Evolutionary conservation across 164 flowering plant genomes (phyloP).

Genomic region (Tetrastigma voinierianum): DNA sequence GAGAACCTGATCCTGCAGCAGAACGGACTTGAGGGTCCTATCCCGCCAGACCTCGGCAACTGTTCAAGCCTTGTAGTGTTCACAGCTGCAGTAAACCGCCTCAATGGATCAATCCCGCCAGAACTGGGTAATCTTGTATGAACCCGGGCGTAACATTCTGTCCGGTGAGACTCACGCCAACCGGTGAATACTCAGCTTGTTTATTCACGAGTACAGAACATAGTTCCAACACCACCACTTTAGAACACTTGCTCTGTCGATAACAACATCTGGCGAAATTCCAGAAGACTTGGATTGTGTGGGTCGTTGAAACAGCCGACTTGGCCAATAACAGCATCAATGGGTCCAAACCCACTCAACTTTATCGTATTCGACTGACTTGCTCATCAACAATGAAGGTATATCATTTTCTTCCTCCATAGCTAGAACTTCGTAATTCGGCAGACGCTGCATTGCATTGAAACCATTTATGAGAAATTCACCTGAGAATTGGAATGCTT

Average conservation of each 20-base stretch:
- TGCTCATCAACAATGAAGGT: constrained; percentile 79
- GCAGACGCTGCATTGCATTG: constrained; percentile 64
- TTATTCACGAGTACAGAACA: constrained; percentile 43
- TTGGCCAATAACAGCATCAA: constrained; percentile 67
- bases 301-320: constrained; percentile 58
- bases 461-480: constrained; percentile 55
- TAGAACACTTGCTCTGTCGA: constrained; percentile 62
- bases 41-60: constrained; percentile 71
- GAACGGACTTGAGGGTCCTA: constrained; percentile 57
- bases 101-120: constrained; percentile 68
- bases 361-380: constrained; percentile 52
- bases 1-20: constrained; percentile 58
- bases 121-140: constrained; percentile 60
- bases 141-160: constrained; percentile 77
- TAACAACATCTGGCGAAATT: constrained; percentile 56
- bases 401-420: constrained; percentile 55
- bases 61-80: constrained; percentile 58
- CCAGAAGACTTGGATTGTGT: constrained; percentile 56
- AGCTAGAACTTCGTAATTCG: constrained; percentile 64
- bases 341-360: constrained; percentile 64
- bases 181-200: constrained; percentile 52
- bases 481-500: constrained; percentile 74
- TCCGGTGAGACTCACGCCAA: constrained; percentile 54
- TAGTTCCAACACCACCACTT: constrained; percentile 59
- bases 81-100: constrained; percentile 59